Percentiles rank a stretch among this genome's conserved stretches.
phyloP scores from a whole-genome alignment of 139 green algal species.

The Closterium sp. region DNA sequence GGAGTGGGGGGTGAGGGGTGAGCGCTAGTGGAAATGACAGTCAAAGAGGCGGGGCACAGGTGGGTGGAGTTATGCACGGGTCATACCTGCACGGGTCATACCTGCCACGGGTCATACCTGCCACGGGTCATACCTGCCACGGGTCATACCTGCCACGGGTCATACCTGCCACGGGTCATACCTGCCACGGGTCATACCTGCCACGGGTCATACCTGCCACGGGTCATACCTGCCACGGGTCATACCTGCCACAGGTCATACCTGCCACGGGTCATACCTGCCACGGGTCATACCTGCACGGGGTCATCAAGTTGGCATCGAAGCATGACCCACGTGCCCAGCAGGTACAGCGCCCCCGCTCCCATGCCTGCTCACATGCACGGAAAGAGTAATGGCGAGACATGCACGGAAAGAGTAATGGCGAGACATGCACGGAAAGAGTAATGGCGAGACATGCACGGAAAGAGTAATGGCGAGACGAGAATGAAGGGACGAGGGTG shows the following conservation, averaged over 20 bases:
- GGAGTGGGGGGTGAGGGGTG: slow-evolving; percentile 52
- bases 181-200: slow-evolving; percentile 36
- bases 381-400: neutral
- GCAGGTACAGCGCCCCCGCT: slow-evolving; percentile 15
- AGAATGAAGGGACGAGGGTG: neutral
- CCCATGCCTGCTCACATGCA: slow-evolving; percentile 45
- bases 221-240: slow-evolving; percentile 18
- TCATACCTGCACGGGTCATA: neutral
- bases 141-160: slow-evolving; percentile 24
- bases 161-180: neutral
- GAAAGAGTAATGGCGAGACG: neutral
- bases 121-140: neutral
- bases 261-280: neutral
- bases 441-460: neutral
- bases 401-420: neutral
- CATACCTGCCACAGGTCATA: slow-evolving; percentile 22
- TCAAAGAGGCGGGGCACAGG: slow-evolving; percentile 26
- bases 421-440: neutral
- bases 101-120: no score
- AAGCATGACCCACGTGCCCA: slow-evolving; percentile 13
- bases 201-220: slow-evolving; percentile 10
- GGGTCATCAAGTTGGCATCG: slow-evolving; percentile 69
- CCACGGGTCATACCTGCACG: slow-evolving; percentile 29
- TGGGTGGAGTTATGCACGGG: neutral
- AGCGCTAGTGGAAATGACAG: slow-evolving; percentile 38